These are phyloP conservation scores for Gnaphalium uliginosum DNA, from an alignment of 129 eudicot species.

Conservation along the genomic window DNA sequence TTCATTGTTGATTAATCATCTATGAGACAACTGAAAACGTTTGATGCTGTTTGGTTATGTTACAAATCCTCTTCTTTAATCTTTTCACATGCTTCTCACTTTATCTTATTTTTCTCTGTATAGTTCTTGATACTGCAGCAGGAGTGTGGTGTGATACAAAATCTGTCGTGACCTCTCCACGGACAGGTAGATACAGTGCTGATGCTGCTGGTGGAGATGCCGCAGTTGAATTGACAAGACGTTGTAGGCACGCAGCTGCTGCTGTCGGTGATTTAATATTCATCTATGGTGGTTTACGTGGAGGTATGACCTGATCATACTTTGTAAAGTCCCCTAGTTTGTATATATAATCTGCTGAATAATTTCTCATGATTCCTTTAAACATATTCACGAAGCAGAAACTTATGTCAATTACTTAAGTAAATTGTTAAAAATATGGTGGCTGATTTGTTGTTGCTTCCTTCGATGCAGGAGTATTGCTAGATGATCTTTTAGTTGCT, in stretches of 20 bases:
- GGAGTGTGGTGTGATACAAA: conserved; percentile 99
- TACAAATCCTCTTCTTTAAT: conserved; percentile 6
- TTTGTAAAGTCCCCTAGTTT: not conserved
- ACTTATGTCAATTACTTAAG: not conserved
- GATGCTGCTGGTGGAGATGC: conserved; percentile 99
- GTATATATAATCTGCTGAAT: not conserved
- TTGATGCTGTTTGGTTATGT: not conserved
- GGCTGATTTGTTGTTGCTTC: conserved; percentile 19
- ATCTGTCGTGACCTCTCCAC: conserved; percentile 92
- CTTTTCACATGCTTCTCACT: conserved; percentile 23
- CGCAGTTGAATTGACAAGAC: conserved; percentile 93
- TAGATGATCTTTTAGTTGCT: conserved; percentile 95
- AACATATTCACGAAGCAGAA: not conserved
- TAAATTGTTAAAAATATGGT: not conserved
- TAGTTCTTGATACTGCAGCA: conserved; percentile 99
- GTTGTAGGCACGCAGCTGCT: conserved; percentile 99
- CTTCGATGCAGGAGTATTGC: conserved; percentile 64
- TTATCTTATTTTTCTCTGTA: conserved; percentile 32
- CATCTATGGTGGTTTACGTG: conserved; percentile 98
- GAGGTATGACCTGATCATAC: conserved; percentile 62
- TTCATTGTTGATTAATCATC: not conserved
- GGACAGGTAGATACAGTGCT: conserved; percentile 97
- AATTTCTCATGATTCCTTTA: not conserved
- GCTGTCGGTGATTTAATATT: conserved; percentile 94
- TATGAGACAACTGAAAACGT: not conserved